Percentiles rank a stretch among this genome's conserved stretches.
These are phyloP conservation scores for Cercospora zeae-maydis DNA, from an alignment of 2,329 filamentous ascomycete genomes.

Conservation along the genomic window DNA sequence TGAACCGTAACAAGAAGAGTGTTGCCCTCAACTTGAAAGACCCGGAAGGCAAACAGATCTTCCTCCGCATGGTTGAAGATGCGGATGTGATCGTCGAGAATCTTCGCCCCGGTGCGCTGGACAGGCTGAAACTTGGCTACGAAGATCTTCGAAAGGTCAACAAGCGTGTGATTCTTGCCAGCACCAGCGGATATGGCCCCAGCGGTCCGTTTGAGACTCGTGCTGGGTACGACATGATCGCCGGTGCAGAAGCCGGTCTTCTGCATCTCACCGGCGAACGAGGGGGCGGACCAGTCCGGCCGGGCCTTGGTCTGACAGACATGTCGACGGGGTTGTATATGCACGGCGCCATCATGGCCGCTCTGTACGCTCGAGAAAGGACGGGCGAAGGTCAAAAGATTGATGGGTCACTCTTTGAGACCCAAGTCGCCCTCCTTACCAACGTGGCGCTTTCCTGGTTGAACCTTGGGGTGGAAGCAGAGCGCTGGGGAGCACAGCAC, in stretches of 20 bases:
- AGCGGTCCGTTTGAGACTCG: constrained; percentile 43
- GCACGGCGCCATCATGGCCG: constrained; percentile 46
- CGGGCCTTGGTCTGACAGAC: constrained; percentile 45
- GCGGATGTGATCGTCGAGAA: constrained; percentile 46
- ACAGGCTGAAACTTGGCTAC: constrained; percentile 43
- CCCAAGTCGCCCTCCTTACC: constrained; percentile 41
- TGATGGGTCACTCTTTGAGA: constrained; percentile 47
- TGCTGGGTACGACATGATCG: constrained; percentile 48
- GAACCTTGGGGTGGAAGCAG: constrained; percentile 41
- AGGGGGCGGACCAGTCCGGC: constrained; percentile 41
- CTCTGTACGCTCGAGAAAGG: constrained; percentile 39
- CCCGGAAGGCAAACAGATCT: constrained; percentile 34
- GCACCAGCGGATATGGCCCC: constrained; percentile 45
- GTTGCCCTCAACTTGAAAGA: constrained; percentile 42
- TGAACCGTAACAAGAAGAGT: constrained; percentile 48
- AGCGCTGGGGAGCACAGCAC: constrained; percentile 47
- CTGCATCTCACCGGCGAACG: constrained; percentile 46
- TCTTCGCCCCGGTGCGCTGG: constrained; percentile 44
- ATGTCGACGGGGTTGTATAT: constrained; percentile 47
- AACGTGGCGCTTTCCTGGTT: constrained; percentile 44
- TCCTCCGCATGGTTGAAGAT: constrained; percentile 37
- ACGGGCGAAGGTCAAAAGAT: constrained; percentile 45
- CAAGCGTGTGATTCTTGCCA: constrained; percentile 43
- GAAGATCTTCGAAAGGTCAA: constrained; percentile 38
- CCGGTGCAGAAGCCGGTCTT: constrained; percentile 43